Evolutionary conservation across 306 rosid genomes (phyloP), one percentile per base, ranked within the genome.

Genomic region (Casuarina cunninghamiana): DNA sequence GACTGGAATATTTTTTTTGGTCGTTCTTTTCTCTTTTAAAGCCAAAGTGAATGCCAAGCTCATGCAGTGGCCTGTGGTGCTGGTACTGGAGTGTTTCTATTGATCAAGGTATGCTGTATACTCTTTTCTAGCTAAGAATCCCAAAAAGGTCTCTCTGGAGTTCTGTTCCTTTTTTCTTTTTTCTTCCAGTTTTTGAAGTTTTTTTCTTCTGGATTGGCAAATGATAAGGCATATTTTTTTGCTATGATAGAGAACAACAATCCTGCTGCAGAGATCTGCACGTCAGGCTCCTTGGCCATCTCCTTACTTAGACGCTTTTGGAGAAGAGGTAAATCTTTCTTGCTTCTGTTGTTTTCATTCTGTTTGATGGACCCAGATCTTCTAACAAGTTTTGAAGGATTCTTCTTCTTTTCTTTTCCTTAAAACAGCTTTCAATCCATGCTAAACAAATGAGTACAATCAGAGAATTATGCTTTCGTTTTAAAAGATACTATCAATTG

Each of bases 221-320:
- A 61, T 42, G 32, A 78, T 48, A 69, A 50, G 76, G 63, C 43
- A 46, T 71, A 71, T 48, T 58, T 8, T 26, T 82, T 66, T 79
- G 45, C 82, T 65, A 63, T 76, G 78, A 76, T 77, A 96, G 99
- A 87, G 84, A 83, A 96, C 99, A 58, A 93, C 96, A 45, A 93
- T 93, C 80, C 88, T 91, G 11, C 82, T 96, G 50, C 99, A 87
- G 84, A 86, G 99, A 84, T 87, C 96, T 43, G 99, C 97, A 38
- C 99, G 99, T 42, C 98, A 85, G 86, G 93, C 99, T 76, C 96
- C 92, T 19, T 96, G 99, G 99, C 97, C 94, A 71, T 96, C 99
- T 75, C 97, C 90, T 49, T 96, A 93, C 83, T 86, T 96, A 89
- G 99, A 96, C 86, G 86, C 87, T 78, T 96, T 91, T 86, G 99